phyloP scores from a whole-genome alignment of 495 filamentous ascomycete genomes.

The Podospora pseudopauciseta region DNA sequence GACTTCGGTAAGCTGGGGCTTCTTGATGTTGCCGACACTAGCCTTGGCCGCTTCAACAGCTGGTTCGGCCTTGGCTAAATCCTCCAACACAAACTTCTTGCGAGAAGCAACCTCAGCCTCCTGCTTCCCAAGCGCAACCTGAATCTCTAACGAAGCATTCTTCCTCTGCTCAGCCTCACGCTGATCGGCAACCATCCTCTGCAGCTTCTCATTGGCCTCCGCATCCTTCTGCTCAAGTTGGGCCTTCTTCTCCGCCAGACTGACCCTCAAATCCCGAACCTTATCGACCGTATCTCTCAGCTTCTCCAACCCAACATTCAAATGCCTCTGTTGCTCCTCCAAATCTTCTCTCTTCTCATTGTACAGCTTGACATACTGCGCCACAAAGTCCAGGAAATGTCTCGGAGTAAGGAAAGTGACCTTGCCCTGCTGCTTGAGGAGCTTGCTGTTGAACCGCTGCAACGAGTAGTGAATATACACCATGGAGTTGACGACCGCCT shows the following conservation, averaged over 20 bases:
- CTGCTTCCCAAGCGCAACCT: slow-evolving; percentile 79
- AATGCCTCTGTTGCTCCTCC: slow-evolving; percentile 95
- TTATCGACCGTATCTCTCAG: slow-evolving; percentile 97
- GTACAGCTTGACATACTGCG: slow-evolving; percentile 95
- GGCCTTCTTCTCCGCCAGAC: slow-evolving; percentile 86
- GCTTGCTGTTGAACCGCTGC: slow-evolving; percentile 79
- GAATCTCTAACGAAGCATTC: slow-evolving; percentile 79
- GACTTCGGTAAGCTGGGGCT: slow-evolving; percentile 94
- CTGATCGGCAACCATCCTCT: slow-evolving; percentile 95
- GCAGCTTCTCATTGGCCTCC: slow-evolving; percentile 94
- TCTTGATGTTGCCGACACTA: slow-evolving; percentile 96
- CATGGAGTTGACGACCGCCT: slow-evolving; percentile 93
- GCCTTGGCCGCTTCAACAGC: slow-evolving; percentile 89
- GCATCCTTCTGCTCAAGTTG: slow-evolving; percentile 91
- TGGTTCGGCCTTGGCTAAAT: slow-evolving; percentile 88
- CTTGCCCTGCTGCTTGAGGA: slow-evolving; percentile 86
- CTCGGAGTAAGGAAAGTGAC: slow-evolving; percentile 90
- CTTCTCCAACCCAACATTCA: slow-evolving; percentile 97
- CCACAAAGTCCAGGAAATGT: slow-evolving; percentile 97
- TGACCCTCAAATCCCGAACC: slow-evolving; percentile 83
- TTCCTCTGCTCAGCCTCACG: slow-evolving; percentile 92
- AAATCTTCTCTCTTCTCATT: slow-evolving; percentile 98
- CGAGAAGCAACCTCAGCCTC: slow-evolving; percentile 83
- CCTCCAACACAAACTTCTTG: slow-evolving; percentile 77
- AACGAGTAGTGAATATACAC: slow-evolving; percentile 97